Base-by-base conservation (phyloP, 257 asterid species). In the Phtheirospermum japonicum region DNA sequence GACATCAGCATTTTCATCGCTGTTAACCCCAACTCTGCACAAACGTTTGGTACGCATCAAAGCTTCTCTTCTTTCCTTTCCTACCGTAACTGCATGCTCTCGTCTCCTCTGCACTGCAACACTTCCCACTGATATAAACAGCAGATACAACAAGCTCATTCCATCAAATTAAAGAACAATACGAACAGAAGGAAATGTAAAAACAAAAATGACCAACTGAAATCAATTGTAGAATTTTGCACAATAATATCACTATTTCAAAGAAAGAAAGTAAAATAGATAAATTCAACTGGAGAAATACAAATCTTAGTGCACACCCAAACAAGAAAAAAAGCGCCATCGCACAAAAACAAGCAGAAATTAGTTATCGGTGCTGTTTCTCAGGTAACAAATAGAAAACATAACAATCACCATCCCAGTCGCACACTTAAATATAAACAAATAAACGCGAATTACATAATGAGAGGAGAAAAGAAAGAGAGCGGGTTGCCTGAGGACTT, bases 1-100 rank as follows among this genome's bases (percentile, higher is more conserved):
- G 55, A 78, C 65, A 51, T 53, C 78, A 30, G 69, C 77, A 33
- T 62, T 64, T 5, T 78, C 91, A 10, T 72, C 73, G 9, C 71
- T 74, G 71, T 76, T 79, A 57, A 89, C 85, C 59, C 94, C 85
- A 64, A 53, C 87, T 71, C 95, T 72, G 74, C 99, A 89, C 36
- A 89, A 77, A 53, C 99, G 95, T 73, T 93, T 93, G 0, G 94
- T 74, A 57, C 97, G 81, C 80, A 93, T 81, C 76, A 89, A 65
- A 4, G 96, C 85, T 70, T 93, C 99, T 72, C 99, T 78, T 72
- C 96, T 85, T 75, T 93, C 97, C 79, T 87, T 93, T 10, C 87
- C 92, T 49, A 89, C 85, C 7, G 75, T 67, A 37, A 89, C 87
- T 2, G 90, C 99, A 33, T 80, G 83, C 57, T 87, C 90, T 59